phyloP scores from a whole-genome alignment of 78 protist species.

The Protostelium mycophagum region DNA sequence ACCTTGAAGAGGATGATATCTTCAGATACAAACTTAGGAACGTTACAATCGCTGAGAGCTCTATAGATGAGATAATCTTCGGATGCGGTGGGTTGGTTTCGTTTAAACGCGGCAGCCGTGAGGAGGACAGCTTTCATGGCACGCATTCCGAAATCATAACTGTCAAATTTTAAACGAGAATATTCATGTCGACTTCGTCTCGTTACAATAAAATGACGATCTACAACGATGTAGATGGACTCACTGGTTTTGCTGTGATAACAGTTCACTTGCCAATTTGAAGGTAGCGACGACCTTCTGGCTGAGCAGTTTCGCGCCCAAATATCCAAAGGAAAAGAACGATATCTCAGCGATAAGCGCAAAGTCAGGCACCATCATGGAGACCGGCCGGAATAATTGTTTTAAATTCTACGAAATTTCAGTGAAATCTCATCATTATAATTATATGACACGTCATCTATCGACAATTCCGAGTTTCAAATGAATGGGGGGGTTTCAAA shows the following conservation, averaged over 20 bases:
- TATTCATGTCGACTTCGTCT: too few species aligned
- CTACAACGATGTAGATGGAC: background rate
- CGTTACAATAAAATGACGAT: too few species aligned
- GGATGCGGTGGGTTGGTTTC: slow-evolving; percentile 21
- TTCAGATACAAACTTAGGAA: slow-evolving; percentile 90
- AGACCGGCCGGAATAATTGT: slow-evolving; percentile 88
- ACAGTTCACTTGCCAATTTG: slow-evolving; percentile 88
- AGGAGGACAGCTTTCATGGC: slow-evolving; percentile 93
- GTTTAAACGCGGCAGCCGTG: slow-evolving; percentile 89
- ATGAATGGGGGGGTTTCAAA: too few species aligned
- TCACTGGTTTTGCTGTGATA: slow-evolving; percentile 86
- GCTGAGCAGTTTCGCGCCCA: slow-evolving; percentile 82
- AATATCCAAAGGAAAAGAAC: slow-evolving; percentile 95
- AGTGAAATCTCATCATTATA: too few species aligned
- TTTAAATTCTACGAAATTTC: too few species aligned
- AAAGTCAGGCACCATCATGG: slow-evolving; percentile 94
- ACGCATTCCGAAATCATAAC: slow-evolving; percentile 99
- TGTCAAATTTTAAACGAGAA: background rate
- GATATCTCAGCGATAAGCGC: slow-evolving; percentile 95
- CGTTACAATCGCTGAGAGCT: slow-evolving; percentile 73
- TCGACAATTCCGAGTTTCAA: too few species aligned
- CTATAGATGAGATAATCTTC: slow-evolving; percentile 68
- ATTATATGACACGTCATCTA: too few species aligned
- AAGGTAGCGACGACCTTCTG: slow-evolving; percentile 93
- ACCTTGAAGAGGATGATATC: slow-evolving; percentile 80